phyloP scores from a whole-genome alignment of 2,329 filamentous ascomycete genomes.

The Aspergillus felis region DNA sequence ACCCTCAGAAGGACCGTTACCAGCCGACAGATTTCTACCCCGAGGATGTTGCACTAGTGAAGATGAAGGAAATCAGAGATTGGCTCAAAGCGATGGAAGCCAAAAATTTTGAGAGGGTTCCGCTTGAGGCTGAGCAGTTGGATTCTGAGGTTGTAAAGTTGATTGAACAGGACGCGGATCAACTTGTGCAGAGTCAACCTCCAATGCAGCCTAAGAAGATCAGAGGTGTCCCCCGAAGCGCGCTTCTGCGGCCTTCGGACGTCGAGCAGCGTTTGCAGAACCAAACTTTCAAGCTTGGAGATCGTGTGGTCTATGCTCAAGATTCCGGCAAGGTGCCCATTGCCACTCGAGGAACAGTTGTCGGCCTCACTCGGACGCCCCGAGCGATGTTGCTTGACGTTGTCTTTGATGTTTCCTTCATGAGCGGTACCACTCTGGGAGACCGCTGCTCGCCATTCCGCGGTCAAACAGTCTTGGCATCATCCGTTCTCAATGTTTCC shows the following conservation, averaged over 20 bases:
- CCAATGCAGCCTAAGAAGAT: constrained; percentile 64
- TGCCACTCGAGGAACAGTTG: constrained; percentile 85
- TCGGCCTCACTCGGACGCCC: constrained; percentile 84
- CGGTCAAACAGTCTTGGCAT: constrained; percentile 82
- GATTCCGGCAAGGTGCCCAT: constrained; percentile 94
- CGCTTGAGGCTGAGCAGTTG: constrained; percentile 91
- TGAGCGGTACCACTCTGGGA: constrained; percentile 90
- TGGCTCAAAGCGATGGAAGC: constrained; percentile 92
- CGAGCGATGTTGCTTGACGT: constrained; percentile 81
- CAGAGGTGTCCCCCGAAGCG: constrained; percentile 76
- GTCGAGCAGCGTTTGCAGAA: constrained; percentile 88
- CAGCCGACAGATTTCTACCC: constrained; percentile 83
- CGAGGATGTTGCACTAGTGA: constrained; percentile 64
- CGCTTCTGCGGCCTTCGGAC: constrained; percentile 87
- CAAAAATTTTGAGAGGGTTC: constrained; percentile 91
- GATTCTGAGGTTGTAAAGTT: constrained; percentile 83
- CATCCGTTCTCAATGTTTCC: constrained; percentile 84
- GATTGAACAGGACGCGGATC: constrained; percentile 73
- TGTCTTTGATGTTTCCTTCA: constrained; percentile 91
- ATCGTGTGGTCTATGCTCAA: constrained; percentile 88
- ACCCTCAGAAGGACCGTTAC: constrained; percentile 81
- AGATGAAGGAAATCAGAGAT: constrained; percentile 87
- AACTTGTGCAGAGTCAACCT: constrained; percentile 50
- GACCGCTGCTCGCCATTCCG: constrained; percentile 90
- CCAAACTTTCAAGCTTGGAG: constrained; percentile 78